Evolutionary conservation across 495 filamentous ascomycete genomes (phyloP), one percentile per base, ranked within the genome.

Genomic region (Tuber microsphaerosporum): DNA sequence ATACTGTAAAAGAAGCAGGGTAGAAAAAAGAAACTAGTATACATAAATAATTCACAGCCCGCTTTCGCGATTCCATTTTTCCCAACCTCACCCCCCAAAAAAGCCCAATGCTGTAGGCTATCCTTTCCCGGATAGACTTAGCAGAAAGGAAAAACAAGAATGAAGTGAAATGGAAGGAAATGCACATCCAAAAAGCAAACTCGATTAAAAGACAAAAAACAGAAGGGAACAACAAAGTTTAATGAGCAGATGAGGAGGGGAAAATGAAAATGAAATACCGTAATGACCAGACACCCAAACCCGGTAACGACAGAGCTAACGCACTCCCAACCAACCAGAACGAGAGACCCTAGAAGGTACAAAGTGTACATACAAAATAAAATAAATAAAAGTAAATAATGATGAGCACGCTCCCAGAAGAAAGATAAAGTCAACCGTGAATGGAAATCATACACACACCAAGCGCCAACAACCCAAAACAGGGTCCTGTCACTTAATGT

Each of bases 371-470:
- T 74, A 51, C 71, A 79, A 79, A 76, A 75, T 26, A 46, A 79
- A 69, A 42, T 42, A 42, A 70, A 73, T 74, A 69, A 72, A 69
- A 42, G 74, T 61, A 51, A 80, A 71, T 44, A 80, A 71, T 45
- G 43, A 41, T 71, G 70, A 71, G 56, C 56, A 34, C 70, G 70
- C 43, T 71, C 39, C 70, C 70, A 72, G 70, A 76, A 81, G 69
- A 83, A 84, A 81, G 72, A 74, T 81, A 71, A 82, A 74, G 82
- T 85, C 83, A 82, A 73, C 45, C 19, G 42, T 71, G 73, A 74
- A 72, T 34, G 46, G 44, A 77, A 80, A 79, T 41, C 81, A 74
- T 80, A 76, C 80, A 79, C 76, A 78, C 69, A 65, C 14, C 56
- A 65, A 34, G 56, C 56, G 56, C 56, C 56, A 65, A 48, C 61